Evolutionary conservation across 768 basidiomycete genomes (phyloP).

Genomic region (Fomitopsis serialis): DNA sequence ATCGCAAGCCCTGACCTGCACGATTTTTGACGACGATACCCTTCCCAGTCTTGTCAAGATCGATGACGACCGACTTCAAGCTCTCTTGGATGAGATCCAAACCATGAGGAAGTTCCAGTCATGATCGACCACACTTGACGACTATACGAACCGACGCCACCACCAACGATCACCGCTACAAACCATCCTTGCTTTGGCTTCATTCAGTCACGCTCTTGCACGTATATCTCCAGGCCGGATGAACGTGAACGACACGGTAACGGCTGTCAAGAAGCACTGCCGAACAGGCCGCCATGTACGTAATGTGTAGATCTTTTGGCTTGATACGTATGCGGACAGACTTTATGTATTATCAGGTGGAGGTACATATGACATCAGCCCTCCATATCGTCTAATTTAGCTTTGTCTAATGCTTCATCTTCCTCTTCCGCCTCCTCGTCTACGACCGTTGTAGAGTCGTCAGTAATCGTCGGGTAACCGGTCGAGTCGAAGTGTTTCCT

Average conservation of each 20-base stretch:
- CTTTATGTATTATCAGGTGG: neutral
- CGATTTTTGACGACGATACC: neutral
- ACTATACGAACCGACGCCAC: too few relatives aligned
- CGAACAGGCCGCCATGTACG: too few relatives aligned
- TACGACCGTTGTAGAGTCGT: conserved; percentile 14
- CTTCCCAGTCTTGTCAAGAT: conserved; percentile 69
- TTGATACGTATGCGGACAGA: too few relatives aligned
- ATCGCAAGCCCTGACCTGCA: neutral
- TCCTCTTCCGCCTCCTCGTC: conserved; percentile 37
- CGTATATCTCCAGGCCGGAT: too few relatives aligned
- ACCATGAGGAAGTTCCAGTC: conserved; percentile 88
- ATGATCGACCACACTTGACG: conserved; percentile 27
- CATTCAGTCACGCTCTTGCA: too few relatives aligned
- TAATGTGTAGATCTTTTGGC: too few relatives aligned
- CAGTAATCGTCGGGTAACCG: conserved; percentile 19
- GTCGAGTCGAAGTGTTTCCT: conserved; percentile 65
- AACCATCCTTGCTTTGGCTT: too few relatives aligned
- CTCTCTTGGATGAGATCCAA: conserved; percentile 81
- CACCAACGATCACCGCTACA: too few relatives aligned
- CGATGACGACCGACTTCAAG: conserved; percentile 82
- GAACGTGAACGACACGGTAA: too few relatives aligned
- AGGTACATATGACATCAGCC: conserved; percentile 22
- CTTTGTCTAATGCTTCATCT: conserved; percentile 32
- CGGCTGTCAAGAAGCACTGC: too few relatives aligned
- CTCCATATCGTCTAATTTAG: conserved; percentile 38